A percentile compares a stretch with the other conserved stretches of the same genome.
These are phyloP conservation scores for Colletotrichum paranaense DNA, from an alignment of 2,329 filamentous ascomycete genomes.

Conservation along the genomic window DNA sequence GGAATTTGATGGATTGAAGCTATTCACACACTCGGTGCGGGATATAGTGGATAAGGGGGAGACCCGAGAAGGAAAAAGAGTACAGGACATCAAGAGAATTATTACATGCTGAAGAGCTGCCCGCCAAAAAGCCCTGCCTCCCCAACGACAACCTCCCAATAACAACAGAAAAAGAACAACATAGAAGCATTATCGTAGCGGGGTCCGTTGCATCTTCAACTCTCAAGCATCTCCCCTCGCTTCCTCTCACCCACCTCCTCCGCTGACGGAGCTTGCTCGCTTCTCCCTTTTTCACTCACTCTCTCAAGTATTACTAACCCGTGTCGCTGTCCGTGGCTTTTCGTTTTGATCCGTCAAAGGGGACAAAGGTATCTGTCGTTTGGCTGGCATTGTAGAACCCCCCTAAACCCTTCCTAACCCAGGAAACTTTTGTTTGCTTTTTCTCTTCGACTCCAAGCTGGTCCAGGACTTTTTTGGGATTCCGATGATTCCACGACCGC, in stretches of 20 bases:
- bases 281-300: not conserved
- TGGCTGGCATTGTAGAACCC: constrained; percentile 6
- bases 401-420: constrained; percentile 14
- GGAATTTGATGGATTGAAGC: constrained; percentile 21
- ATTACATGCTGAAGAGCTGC: constrained; percentile 60
- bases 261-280: not conserved
- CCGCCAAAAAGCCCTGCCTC: constrained; percentile 43
- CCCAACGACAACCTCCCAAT: constrained; percentile 40
- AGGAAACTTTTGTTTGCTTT: constrained; percentile 17
- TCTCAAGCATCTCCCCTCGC: constrained; percentile 10
- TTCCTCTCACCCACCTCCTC: constrained; percentile 10
- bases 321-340: constrained; percentile 6
- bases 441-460: constrained; percentile 30
- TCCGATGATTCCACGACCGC: constrained; percentile 23
- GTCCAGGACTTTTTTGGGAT: constrained; percentile 31
- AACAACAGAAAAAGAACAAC: constrained; percentile 27
- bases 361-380: not conserved
- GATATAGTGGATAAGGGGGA: constrained; percentile 36
- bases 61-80: constrained; percentile 43
- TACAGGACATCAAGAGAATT: constrained; percentile 56
- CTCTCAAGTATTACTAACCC: constrained; percentile 22
- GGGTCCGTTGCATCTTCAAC: constrained; percentile 26
- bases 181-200: constrained; percentile 39
- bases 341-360: constrained; percentile 1
- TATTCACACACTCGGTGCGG: constrained; percentile 32